phyloP scores from a whole-genome alignment of 2,329 filamentous ascomycete genomes.

The Diaporthe australafricana region DNA sequence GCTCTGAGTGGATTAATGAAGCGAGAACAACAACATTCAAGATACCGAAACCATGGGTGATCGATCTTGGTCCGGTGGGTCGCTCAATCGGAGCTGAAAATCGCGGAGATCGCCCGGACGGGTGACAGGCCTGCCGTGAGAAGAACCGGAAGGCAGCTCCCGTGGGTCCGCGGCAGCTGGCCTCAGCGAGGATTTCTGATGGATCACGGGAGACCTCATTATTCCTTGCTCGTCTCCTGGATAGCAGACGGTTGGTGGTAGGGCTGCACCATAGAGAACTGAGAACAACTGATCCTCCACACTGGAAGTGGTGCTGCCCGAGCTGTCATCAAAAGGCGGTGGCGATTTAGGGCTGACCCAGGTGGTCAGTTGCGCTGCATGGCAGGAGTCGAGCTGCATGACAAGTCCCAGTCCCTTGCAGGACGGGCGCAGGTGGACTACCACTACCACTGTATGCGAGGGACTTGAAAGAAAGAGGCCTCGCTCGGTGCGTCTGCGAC shows the following conservation, averaged over 20 bases:
- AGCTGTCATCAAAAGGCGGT: slow-evolving; percentile 29
- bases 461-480: slow-evolving; percentile 33
- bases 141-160: slow-evolving; percentile 19
- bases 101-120: not conserved
- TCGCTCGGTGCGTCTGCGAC: slow-evolving; percentile 8
- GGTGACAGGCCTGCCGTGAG: not conserved
- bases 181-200: slow-evolving; percentile 4
- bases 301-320: not conserved
- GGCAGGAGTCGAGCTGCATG: slow-evolving; percentile 19
- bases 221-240: not conserved
- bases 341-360: slow-evolving; percentile 36
- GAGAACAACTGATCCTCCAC: not conserved
- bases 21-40: not conserved
- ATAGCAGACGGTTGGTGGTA: not conserved
- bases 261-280: not conserved
- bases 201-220: slow-evolving; percentile 3
- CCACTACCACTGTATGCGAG: slow-evolving; percentile 15
- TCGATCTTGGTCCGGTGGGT: slow-evolving; percentile 5
- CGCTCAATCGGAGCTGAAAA: slow-evolving; percentile 19
- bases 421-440: slow-evolving; percentile 12
- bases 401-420: slow-evolving; percentile 14
- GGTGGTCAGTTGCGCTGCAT: slow-evolving; percentile 7
- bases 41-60: not conserved
- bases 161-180: not conserved
- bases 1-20: not conserved